Conservation (phyloP, 1,139 yeast genomes). For the Zygosaccharomyces sapae region DNA sequence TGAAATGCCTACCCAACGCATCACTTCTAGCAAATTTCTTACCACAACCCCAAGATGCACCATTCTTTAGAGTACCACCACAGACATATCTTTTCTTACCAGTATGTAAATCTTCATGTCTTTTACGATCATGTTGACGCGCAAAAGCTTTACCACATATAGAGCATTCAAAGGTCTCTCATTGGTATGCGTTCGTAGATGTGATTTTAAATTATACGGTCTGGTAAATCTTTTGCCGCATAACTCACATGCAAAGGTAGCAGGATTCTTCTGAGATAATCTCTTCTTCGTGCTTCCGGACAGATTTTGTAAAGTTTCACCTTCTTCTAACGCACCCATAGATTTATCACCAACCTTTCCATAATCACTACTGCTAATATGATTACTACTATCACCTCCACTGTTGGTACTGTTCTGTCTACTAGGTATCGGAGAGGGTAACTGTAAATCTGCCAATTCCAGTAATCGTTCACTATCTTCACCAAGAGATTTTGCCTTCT, state of each 20-base stretch:
- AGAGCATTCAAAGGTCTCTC: conserved; percentile 87
- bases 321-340: conserved; percentile 16
- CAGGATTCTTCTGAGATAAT: conserved; percentile 64
- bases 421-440: conserved; percentile 35
- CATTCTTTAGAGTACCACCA: conserved; percentile 58
- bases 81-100: conserved; percentile 90
- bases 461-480: conserved; percentile 54
- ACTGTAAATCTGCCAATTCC: conserved; percentile 48
- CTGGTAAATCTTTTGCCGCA: conserved; percentile 88
- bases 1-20: conserved; percentile 88
- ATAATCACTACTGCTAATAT: too few species aligned
- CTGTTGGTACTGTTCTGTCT: conserved; percentile 5
- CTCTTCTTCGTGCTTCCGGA: conserved; percentile 42
- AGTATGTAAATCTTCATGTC: conserved; percentile 89
- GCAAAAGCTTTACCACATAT: conserved; percentile 95
- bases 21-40: conserved; percentile 93
- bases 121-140: conserved; percentile 86
- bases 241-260: conserved; percentile 73
- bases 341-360: conserved; percentile 1
- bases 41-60: conserved; percentile 80
- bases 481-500: conserved; percentile 36
- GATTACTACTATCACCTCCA: too few species aligned
- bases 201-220: conserved; percentile 89
- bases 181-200: conserved; percentile 87
- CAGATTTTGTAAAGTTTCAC: conserved; percentile 21